phyloP scores from a whole-genome alignment of 768 basidiomycete species.

The Russula compacta region DNA sequence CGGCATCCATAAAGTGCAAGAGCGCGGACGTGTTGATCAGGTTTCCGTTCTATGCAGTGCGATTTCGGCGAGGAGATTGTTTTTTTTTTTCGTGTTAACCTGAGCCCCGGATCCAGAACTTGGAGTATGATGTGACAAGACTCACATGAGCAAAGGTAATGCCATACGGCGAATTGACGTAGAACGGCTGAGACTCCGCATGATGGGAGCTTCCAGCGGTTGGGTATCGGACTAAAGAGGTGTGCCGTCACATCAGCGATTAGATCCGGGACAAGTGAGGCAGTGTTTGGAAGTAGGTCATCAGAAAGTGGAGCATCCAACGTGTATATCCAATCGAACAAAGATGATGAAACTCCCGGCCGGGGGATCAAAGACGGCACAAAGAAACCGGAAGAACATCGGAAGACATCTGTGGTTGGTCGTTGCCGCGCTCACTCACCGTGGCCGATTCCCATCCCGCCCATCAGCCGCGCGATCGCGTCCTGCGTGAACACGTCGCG shows the following conservation, averaged over 20 bases:
- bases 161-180: conserved; percentile 99
- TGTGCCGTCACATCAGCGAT: neutral
- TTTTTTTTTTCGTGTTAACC: too few relatives aligned
- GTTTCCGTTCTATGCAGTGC: conserved; percentile 76
- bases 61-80: neutral
- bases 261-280: neutral
- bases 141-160: conserved; percentile 95
- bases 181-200: conserved; percentile 98
- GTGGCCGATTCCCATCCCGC: conserved; percentile 97
- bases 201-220: conserved; percentile 96
- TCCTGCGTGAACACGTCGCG: conserved; percentile 87
- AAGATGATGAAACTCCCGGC: too few relatives aligned
- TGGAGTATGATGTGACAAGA: neutral
- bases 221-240: conserved; percentile 77
- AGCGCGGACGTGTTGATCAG: conserved; percentile 85
- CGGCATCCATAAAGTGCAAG: conserved; percentile 91
- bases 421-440: conserved; percentile 39
- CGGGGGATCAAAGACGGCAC: too few relatives aligned
- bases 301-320: too few relatives aligned
- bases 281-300: neutral
- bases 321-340: too few relatives aligned
- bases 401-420: too few relatives aligned
- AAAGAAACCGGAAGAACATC: neutral
- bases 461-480: conserved; percentile 67
- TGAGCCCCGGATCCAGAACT: neutral